phyloP scores from a whole-genome alignment of 1,284 basidiomycete species.

The Ustilago xerochloae region DNA sequence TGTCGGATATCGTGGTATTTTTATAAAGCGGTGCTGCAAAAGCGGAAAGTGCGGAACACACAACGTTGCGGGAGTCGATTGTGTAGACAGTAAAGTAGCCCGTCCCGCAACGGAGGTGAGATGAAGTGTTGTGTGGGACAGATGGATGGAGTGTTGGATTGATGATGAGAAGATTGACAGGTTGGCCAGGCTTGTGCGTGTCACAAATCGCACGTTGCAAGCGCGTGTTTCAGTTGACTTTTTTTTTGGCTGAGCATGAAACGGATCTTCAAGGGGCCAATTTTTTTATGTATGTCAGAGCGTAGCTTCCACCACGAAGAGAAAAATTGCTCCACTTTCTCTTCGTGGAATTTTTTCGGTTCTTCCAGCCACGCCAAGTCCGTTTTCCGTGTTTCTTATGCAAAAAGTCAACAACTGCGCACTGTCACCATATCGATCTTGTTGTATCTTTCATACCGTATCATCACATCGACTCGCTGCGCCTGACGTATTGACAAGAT shows the following conservation, averaged over 20 bases:
- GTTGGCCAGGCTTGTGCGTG: constrained; percentile 5
- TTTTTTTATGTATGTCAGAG: background rate
- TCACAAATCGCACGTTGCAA: background rate
- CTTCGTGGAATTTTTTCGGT: constrained; percentile 1
- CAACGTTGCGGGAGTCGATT: background rate
- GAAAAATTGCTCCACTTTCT: constrained; percentile 26
- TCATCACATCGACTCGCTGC: background rate
- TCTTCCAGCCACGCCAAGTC: constrained; percentile 6
- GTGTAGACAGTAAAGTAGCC: background rate
- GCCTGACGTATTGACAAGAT: constrained; percentile 3
- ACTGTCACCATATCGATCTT: background rate
- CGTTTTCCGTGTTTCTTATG: constrained; percentile 12
- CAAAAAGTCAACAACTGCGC: background rate
- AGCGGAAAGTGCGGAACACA: background rate
- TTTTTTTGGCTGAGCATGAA: constrained; percentile 1
- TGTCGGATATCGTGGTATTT: too few relatives aligned
- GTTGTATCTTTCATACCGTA: background rate
- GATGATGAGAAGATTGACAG: background rate
- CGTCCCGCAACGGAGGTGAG: background rate
- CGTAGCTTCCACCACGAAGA: too few relatives aligned
- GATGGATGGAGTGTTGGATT: background rate
- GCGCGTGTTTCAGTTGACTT: background rate
- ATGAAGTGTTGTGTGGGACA: constrained; percentile 1
- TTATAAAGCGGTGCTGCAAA: too few relatives aligned
- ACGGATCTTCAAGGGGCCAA: background rate